Evolutionary conservation across 805 yeast genomes (phyloP), one percentile per base, ranked within the genome.

Genomic region (Zygoascus biomembranicola): DNA sequence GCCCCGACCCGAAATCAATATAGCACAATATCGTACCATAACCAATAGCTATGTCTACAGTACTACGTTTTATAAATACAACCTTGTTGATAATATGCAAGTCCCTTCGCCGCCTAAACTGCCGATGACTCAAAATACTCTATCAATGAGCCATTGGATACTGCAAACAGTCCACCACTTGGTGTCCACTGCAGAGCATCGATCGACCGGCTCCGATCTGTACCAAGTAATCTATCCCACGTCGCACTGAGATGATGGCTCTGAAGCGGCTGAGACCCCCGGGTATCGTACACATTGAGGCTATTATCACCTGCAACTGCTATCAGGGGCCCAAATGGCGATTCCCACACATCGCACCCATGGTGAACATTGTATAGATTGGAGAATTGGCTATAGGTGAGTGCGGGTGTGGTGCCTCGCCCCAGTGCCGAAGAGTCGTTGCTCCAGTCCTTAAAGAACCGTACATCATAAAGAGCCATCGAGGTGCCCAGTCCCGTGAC

Each of bases 401-500:
- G 41, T 9, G 39, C 49, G 4, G 48, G 44, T 13, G 18, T 20
- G 39, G 35, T 51, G 13, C 32, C 51, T 41, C 43, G 49, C 8
- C 16, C 16, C 13, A 35, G 16, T 35, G 39, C 39, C 39, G 39
- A 35, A 35, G 39, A n/a, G 39, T 35, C 39, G 13, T n/a, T 35
- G 39, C 39, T 35, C 39, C 39, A 35, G 39, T 35, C 16, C 11
- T 50, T 35, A 13, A 46, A 14, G 8, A 42, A 43, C 26, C 59
- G 49, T 2, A 50, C 19, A 46, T 56, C 58, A 50, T 54, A 57
- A 14, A 56, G 43, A 14, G 56, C 32, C 14, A 62, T 55, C 5
- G 57, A 50, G 32, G 60, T 60, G 13, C 53, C 57, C 4, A 63
- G 52, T 1, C 66, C 66, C 32, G 61, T 55, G 23, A 56, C 55